Conservation (phyloP, 179 eudicot genomes). For the Vitellaria paradoxa region DNA sequence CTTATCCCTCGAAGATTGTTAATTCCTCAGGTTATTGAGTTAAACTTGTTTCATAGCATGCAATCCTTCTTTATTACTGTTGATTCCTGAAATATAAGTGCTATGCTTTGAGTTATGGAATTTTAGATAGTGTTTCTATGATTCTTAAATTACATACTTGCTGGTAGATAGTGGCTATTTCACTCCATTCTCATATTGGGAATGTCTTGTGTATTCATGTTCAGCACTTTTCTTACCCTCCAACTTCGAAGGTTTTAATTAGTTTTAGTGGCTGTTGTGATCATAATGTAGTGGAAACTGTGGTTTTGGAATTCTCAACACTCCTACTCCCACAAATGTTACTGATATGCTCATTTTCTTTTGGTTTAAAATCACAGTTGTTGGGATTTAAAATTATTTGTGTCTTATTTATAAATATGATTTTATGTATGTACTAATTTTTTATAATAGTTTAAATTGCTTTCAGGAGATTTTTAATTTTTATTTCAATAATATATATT, state of each 20-base stretch:
- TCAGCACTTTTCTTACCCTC: background rate
- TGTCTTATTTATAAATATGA: too few species aligned
- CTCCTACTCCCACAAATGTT: too few species aligned
- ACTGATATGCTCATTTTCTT: too few species aligned
- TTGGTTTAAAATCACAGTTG: too few species aligned
- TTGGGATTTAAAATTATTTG: too few species aligned
- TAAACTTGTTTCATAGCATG: background rate
- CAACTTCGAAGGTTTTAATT: background rate
- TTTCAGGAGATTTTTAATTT: too few species aligned
- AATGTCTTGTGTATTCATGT: background rate
- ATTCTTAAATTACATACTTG: background rate
- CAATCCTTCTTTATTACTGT: background rate
- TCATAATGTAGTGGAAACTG: too few species aligned
- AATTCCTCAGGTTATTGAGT: conserved; percentile 66
- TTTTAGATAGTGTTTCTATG: background rate
- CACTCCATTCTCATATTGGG: background rate
- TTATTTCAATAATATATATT: too few species aligned
- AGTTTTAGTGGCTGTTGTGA: background rate
- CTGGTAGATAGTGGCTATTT: background rate
- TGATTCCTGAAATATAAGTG: background rate
- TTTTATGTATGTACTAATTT: too few species aligned
- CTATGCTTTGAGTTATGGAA: background rate
- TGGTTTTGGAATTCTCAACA: too few species aligned
- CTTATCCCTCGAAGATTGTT: conserved; percentile 80
- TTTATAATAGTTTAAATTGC: too few species aligned